These are phyloP conservation scores for Rachicladosporium sp. DNA, from an alignment of 2,329 filamentous ascomycete genomes.

Conservation along the genomic window DNA sequence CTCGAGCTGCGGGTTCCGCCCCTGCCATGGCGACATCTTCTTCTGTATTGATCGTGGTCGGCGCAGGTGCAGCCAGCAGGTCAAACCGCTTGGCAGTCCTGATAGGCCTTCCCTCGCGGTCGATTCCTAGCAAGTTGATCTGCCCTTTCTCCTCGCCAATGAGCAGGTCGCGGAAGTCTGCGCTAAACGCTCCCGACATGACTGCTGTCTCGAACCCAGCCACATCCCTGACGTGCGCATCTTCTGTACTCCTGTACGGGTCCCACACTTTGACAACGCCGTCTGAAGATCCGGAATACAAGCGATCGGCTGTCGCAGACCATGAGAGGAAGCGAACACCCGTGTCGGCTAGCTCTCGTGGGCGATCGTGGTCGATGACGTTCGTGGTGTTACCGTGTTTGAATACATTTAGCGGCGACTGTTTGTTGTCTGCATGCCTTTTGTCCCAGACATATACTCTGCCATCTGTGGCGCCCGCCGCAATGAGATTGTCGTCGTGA, in stretches of 20 bases:
- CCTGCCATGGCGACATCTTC: conserved; percentile 5
- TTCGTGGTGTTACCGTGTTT: conserved; percentile 39
- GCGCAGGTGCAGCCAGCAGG: conserved; percentile 9
- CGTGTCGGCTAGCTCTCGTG: conserved; percentile 42
- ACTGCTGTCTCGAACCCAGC: conserved; percentile 39
- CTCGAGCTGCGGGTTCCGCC: too few species aligned
- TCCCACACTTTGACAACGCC: conserved; percentile 50
- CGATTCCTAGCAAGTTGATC: conserved; percentile 39
- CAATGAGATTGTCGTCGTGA: conserved; percentile 38
- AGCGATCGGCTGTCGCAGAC: conserved; percentile 38
- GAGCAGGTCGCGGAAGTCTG: conserved; percentile 42
- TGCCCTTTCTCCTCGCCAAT: conserved; percentile 46
- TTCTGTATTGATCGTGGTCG: not conserved
- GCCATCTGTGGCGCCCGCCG: conserved; percentile 49
- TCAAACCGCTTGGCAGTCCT: conserved; percentile 13
- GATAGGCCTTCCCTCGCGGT: conserved; percentile 18
- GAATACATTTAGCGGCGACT: conserved; percentile 36
- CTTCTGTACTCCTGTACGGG: conserved; percentile 37
- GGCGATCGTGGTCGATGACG: conserved; percentile 31
- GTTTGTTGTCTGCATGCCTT: conserved; percentile 27
- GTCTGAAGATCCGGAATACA: conserved; percentile 50
- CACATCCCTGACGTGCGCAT: conserved; percentile 41
- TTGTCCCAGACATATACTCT: conserved; percentile 49
- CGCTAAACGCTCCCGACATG: conserved; percentile 46
- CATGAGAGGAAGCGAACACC: conserved; percentile 48